Base-by-base conservation (phyloP, 208 protist genomes). In the Trypanosoma cruzi region DNA sequence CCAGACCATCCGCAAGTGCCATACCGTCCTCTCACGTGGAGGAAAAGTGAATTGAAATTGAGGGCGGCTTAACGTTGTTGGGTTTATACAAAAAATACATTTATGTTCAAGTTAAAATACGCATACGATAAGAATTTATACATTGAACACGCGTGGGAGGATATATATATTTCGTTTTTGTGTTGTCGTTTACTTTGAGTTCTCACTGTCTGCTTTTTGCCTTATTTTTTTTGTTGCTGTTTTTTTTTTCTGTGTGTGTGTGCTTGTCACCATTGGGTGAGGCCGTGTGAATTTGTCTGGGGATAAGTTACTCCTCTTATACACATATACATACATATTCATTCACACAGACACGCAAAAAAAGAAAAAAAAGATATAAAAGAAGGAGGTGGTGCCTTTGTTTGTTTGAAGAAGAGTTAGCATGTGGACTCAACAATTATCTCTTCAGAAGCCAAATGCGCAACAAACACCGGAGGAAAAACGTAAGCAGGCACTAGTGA, bases 1-100 rank as follows among this genome's bases (percentile, higher is more conserved):
- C 91, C 91, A 4, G 88, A 96, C 58, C 83, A 94, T 52, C 86
- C 88, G 22, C 91, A 96, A 64, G 81, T 92, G 18, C 81, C 85
- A 32, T 96, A 84, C 68, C 68, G 50, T 2, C 73, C 75, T 0
- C 49, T 81, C 2, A 31, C 50, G 22, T 40, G 18, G 55, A 24
- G 32, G 22, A 28, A 36, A 32, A 46, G 22, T 1, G 26, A 26
- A 24, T 24, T 37, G 40, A 24, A n/a, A 10, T 29, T 50, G 52
- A 55, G 31, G 24, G 53, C 31, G 37, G 49, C 32, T 34, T 57
- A 18, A 28, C n/a, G n/a, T 14, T 42, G 10, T 11, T 46, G 26
- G 28, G 20, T 1, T 42, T 31, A 18, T 31, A 44, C 40, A 44
- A 44, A 14, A 4, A 34, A 1, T 40, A 13, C 1, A 11, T 24